Percentiles rank a stretch among this genome's conserved stretches.
phyloP scores from a whole-genome alignment of 164 flowering plant genomes.

The Kalanchoe fedtschenkoi region DNA sequence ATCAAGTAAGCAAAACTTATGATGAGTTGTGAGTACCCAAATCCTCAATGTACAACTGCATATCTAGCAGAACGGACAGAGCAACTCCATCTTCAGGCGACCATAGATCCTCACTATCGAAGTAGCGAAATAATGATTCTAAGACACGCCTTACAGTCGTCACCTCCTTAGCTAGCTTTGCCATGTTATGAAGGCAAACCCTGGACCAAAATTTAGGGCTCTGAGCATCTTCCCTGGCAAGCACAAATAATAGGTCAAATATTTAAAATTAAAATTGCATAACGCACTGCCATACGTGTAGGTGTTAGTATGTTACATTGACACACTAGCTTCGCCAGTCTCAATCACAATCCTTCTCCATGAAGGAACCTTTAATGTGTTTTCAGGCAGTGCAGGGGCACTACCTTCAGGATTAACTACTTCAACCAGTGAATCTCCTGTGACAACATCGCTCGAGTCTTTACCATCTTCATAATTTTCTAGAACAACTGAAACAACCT shows the following conservation, averaged over 20 bases:
- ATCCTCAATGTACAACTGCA: conserved; percentile 63
- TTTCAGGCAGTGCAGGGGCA: conserved; percentile 29
- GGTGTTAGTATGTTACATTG: conserved; percentile 33
- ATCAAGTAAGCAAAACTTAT: neutral
- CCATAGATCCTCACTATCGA: conserved; percentile 72
- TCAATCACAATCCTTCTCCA: conserved; percentile 60
- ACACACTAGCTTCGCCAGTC: conserved; percentile 55
- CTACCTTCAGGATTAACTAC: conserved; percentile 55
- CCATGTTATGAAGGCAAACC: conserved; percentile 86
- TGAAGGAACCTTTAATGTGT: conserved; percentile 40
- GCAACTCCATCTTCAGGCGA: conserved; percentile 66
- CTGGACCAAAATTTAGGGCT: conserved; percentile 80
- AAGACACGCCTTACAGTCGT: conserved; percentile 78
- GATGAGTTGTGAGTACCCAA: conserved; percentile 25
- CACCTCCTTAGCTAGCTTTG: conserved; percentile 83
- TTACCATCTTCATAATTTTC: conserved; percentile 52
- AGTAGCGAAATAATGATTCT: conserved; percentile 84
- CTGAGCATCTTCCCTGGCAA: conserved; percentile 66
- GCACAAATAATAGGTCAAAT: conserved; percentile 8
- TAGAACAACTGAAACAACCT: conserved; percentile 75
- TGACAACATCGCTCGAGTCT: neutral
- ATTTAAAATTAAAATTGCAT: neutral
- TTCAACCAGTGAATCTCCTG: conserved; percentile 17
- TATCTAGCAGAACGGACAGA: conserved; percentile 60
- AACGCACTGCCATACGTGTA: neutral